Base-by-base conservation (phyloP, 2,329 filamentous ascomycete genomes). In the Hypocrella siamensis region DNA sequence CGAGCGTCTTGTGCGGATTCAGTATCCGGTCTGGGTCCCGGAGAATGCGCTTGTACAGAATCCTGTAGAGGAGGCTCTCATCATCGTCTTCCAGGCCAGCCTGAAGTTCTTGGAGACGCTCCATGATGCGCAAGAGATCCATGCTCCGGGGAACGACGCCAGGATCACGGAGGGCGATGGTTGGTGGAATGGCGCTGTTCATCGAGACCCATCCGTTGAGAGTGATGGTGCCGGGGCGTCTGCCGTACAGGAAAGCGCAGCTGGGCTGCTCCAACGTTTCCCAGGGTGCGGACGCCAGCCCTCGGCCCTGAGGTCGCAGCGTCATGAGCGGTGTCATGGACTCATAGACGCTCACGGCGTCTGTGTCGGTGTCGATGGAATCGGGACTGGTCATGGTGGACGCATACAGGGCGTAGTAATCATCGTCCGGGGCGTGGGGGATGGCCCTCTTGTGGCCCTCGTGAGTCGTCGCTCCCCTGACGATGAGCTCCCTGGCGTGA, bases 181-280 rank as follows among this genome's bases (percentile, higher is more conserved):
- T 48, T 3, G 71, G 66, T 15, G 70, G 67, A 5, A 67, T 48
- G 19, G 54, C 61, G 35, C 75, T 75, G 14, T 65, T 69, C 39
- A 68, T 60, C 34, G 67, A 63, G 10, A 70, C 67, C 68, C 76
- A 83, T 39, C 75, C 69, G 42, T 79, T 82, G 31, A 85, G 56
- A 0, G 78, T 82, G 31, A 79, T 68, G 1, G 79, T 84, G 5
- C 79, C 79, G 0, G 77, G 71, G 16, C 69, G 61, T 31, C 60
- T 58, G 10, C 79, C 79, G 49, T 72, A 78, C 40, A 65, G 69
- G 47, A 79, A 80, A 1, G 72, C 64, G 51, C 75, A 73, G 47
- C 75, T 81, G 4, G 79, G 79, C 44, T 83, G 77, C 46, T 85
- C 79, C 17, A 84, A 58, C 2, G 78, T 76, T 38, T 78, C 69